These are phyloP conservation scores for Boletellus ananiceps DNA, from an alignment of 768 basidiomycete species.

Conservation along the genomic window DNA sequence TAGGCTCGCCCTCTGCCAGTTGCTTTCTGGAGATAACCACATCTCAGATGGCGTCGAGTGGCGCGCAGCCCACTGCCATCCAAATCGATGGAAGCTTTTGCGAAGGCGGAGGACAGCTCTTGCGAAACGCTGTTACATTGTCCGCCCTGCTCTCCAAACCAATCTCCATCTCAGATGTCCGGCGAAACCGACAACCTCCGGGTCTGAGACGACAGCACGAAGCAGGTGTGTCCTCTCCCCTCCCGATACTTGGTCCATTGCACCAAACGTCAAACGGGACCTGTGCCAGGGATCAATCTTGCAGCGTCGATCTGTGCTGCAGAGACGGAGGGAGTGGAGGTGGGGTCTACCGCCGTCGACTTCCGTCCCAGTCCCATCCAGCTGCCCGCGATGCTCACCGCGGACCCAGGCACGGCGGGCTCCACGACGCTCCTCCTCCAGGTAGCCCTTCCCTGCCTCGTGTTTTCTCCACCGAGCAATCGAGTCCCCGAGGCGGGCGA, in stretches of 20 bases:
- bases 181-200: slow-evolving; percentile 51
- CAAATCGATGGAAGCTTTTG: slow-evolving; percentile 43
- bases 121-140: slow-evolving; percentile 64
- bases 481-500: background rate
- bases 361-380: slow-evolving; percentile 50
- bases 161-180: slow-evolving; percentile 56
- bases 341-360: slow-evolving; percentile 49
- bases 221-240: slow-evolving; percentile 40
- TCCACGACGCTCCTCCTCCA: slow-evolving; percentile 70
- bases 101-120: slow-evolving; percentile 65
- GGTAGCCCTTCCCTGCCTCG: slow-evolving; percentile 61
- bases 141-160: slow-evolving; percentile 62
- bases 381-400: slow-evolving; percentile 38
- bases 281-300: slow-evolving; percentile 53
- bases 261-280: background rate
- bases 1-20: no score
- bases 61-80: slow-evolving; percentile 10
- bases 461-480: slow-evolving; percentile 41
- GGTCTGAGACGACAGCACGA: slow-evolving; percentile 73
- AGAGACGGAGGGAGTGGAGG: slow-evolving; percentile 47
- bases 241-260: no score
- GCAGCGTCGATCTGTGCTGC: slow-evolving; percentile 59
- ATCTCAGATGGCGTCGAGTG: slow-evolving; percentile 7
- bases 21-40: background rate
- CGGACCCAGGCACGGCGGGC: slow-evolving; percentile 58